Conservation (phyloP, 169 alveolate genomes). For the Theileria annulata region DNA sequence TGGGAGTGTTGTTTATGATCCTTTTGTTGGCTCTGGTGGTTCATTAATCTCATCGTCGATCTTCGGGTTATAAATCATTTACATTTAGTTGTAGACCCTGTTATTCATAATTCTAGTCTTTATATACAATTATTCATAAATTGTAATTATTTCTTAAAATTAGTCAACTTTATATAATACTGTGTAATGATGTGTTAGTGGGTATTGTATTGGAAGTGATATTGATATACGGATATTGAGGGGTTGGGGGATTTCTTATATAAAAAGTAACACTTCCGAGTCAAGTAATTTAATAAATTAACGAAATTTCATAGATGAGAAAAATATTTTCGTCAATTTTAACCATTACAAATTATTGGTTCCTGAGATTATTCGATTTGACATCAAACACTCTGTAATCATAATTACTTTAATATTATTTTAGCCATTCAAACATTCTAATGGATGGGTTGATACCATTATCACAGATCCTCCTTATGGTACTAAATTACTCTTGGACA, state of each 20-base stretch:
- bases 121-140: no score
- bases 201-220: constrained; percentile 93
- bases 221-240: constrained; percentile 91
- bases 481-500: constrained; percentile 13
- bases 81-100: neutral
- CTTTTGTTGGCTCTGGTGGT: constrained; percentile 98
- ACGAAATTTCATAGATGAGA: constrained; percentile 1
- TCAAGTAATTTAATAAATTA: constrained; percentile 24
- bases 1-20: constrained; percentile 85
- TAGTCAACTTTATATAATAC: no score
- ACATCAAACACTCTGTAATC: constrained; percentile 38
- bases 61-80: constrained; percentile 28
- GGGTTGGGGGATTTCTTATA: constrained; percentile 81
- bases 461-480: constrained; percentile 99
- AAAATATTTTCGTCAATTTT: constrained; percentile 68
- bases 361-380: constrained; percentile 71
- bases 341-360: constrained; percentile 48
- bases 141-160: neutral
- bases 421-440: constrained; percentile 5
- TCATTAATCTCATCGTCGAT: constrained; percentile 88
- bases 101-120: no score
- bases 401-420: neutral
- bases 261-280: constrained; percentile 72
- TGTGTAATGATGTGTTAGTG: constrained; percentile 68
- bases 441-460: constrained; percentile 90